Evolutionary conservation across 1,284 basidiomycete species (phyloP), one percentile per base, ranked within the genome.

Genomic region (Takashimella tepidaria): DNA sequence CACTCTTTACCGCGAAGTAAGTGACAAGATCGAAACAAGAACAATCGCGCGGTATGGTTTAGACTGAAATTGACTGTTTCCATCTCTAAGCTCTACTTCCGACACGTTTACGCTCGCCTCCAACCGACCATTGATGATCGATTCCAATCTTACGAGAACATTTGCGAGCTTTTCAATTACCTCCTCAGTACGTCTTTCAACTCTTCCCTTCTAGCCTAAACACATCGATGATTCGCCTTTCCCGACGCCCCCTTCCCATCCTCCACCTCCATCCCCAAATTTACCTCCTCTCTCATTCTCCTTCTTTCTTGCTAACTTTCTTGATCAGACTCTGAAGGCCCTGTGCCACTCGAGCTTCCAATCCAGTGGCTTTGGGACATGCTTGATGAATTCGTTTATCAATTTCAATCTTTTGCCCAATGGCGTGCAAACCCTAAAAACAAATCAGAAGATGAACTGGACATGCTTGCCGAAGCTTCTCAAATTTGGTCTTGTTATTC

Each of bases 361-460:
- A 89, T 93, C 58, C 92, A 97, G 75, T 98, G 95, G 95, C 79
- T 98, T 5, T 98, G 93, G 76, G 95, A 98, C 74, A 97, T 98
- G 76, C 88, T 98, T 67, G 95, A 98, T 78, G 95, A 98, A 72
- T 98, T 98, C 76, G 96, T 98, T 66, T 98, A 97, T 78, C 95
- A 98, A 74, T 98, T 95, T 81, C 91, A 96, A 74, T 88, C 88
- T 21, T 97, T 97, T 78, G 87, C 92, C 64, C 85, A 89, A 51
- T 97, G 90, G 87, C 80, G 92, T 53, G 87, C 88, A 41, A 89
- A 89, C 70, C 83, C 86, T 31, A 86, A 87, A 59, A 82, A 81
- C 59, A 97, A 97, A 79, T 83, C 84, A 0, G 92, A 93, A 51
- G 92, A 97, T 66, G 95, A 98, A 73, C 80, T 92, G 26, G 72